Evolutionary conservation across 2,329 filamentous ascomycete species (phyloP).

Genomic region (Neocucurbitaria cava): DNA sequence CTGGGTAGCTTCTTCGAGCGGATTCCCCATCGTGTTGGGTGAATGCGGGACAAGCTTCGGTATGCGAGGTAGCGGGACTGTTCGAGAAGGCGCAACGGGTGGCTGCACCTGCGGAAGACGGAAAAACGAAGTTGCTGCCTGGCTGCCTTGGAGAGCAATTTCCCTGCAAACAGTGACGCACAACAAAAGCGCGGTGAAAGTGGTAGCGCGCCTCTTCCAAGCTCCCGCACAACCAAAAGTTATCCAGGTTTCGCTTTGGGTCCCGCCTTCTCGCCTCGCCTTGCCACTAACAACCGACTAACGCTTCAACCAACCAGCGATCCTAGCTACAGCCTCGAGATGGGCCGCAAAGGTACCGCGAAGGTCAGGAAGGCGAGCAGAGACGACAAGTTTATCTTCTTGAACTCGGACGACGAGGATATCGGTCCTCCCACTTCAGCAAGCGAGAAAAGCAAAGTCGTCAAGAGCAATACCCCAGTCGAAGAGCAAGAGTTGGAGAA

Average conservation of each 20-base stretch:
- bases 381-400: conserved; percentile 17
- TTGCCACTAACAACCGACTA: conserved; percentile 26
- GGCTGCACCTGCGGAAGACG: conserved; percentile 10
- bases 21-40: conserved; percentile 44
- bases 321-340: conserved; percentile 18
- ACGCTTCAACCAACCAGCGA: conserved; percentile 27
- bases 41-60: conserved; percentile 19
- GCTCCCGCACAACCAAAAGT: conserved; percentile 23
- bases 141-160: conserved; percentile 3
- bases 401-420: conserved; percentile 17
- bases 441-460: background rate
- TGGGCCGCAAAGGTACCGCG: conserved; percentile 34
- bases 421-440: background rate
- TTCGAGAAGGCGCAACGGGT: conserved; percentile 26
- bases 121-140: conserved; percentile 9
- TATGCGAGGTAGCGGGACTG: conserved; percentile 14
- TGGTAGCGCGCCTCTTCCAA: conserved; percentile 14
- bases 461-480: background rate
- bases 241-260: conserved; percentile 29
- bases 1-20: conserved; percentile 74
- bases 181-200: conserved; percentile 8
- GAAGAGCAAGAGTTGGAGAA: conserved; percentile 12
- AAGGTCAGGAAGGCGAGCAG: conserved; percentile 29
- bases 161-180: conserved; percentile 13
- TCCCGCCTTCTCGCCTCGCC: conserved; percentile 34